Evolutionary conservation across 2,329 filamentous ascomycete genomes (phyloP), one percentile per base, ranked within the genome.

Genomic region (Epichloe bromicola): DNA sequence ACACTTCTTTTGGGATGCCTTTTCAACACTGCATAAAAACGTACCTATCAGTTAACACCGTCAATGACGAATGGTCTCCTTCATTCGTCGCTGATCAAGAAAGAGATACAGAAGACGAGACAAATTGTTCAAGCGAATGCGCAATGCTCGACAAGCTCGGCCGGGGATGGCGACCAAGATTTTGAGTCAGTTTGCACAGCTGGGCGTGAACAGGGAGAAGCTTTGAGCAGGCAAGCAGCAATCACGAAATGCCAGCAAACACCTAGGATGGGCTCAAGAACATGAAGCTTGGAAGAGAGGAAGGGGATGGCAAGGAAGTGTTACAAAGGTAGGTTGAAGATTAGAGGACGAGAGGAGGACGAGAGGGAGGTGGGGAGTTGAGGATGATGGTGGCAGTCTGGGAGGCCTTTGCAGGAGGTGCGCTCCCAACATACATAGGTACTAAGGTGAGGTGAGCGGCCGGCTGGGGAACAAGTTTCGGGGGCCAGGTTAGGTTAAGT

Each of bases 31-130:
- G 10, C 15, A 15, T 17, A 3, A 7, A 15, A n/a, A 61, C 60
- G 56, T 59, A 64, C 63, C 63, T 64, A 64, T 60, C 57, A 62
- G 59, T 60, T 58, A 61, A 62, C 52, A 59, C 60, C 55, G 59
- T 49, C 51, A 47, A 55, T 59, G 53, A 51, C 53, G 55, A 54
- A 52, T 30, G 33, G 54, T 39, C 55, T 59, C 54, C 42, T 57
- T 17, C 23, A 14, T 26, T 38, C 14, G 46, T 38, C 47, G 45
- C 41, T 52, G 41, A 47, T 48, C 26, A 20, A 44, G 7, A n/a
- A 30, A 34, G 10, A 33, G 19, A 17, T 39, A 46, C 26, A 33
- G 37, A 46, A 45, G 37, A 45, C 48, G 42, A 45, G 34, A 17
- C 37, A 20, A 53, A 20, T 19, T 20, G 30, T 12, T 42, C 11